phyloP scores from a whole-genome alignment of 163 green algal genomes.

The Scenedesmus sp. region DNA sequence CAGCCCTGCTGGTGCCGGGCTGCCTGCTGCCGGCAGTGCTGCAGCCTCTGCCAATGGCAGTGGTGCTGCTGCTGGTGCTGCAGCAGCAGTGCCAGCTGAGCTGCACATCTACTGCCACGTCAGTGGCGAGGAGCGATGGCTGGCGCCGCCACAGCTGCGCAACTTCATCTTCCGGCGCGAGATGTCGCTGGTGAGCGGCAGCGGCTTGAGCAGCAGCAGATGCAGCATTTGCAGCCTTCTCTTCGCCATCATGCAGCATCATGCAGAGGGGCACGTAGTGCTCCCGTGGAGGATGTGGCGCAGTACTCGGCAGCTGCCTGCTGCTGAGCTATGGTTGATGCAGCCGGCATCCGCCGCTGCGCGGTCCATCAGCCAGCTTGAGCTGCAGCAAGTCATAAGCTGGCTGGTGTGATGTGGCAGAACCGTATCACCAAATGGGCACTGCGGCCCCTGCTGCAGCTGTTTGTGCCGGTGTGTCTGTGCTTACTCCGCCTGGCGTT shows the following conservation, averaged over 20 bases:
- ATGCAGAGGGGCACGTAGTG: too few relatives aligned
- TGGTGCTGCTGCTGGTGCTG: background rate
- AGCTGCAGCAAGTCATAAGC: background rate
- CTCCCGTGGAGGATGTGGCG: too few relatives aligned
- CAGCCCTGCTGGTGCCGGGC: background rate
- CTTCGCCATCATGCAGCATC: too few relatives aligned
- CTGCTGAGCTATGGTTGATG: too few relatives aligned
- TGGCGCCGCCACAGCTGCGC: slow-evolving; percentile 85
- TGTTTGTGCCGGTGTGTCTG: background rate
- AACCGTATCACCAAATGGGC: background rate
- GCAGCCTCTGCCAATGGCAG: background rate
- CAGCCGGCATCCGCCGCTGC: too few relatives aligned
- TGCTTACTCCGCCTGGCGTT: background rate
- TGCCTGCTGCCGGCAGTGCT: background rate
- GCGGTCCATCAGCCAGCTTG: background rate
- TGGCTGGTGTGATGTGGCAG: background rate
- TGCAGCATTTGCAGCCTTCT: too few relatives aligned
- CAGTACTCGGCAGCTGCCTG: too few relatives aligned
- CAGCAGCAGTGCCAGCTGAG: slow-evolving; percentile 26
- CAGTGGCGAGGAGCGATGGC: slow-evolving; percentile 87
- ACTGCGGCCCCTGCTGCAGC: background rate
- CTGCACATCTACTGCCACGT: slow-evolving; percentile 96
- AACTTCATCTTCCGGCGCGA: slow-evolving; percentile 96
- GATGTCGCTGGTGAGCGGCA: slow-evolving; percentile 86
- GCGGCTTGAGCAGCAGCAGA: background rate